Evolutionary conservation across 2,329 filamentous ascomycete genomes (phyloP), one percentile per base, ranked within the genome.

Genomic region (Xylariales sp.): DNA sequence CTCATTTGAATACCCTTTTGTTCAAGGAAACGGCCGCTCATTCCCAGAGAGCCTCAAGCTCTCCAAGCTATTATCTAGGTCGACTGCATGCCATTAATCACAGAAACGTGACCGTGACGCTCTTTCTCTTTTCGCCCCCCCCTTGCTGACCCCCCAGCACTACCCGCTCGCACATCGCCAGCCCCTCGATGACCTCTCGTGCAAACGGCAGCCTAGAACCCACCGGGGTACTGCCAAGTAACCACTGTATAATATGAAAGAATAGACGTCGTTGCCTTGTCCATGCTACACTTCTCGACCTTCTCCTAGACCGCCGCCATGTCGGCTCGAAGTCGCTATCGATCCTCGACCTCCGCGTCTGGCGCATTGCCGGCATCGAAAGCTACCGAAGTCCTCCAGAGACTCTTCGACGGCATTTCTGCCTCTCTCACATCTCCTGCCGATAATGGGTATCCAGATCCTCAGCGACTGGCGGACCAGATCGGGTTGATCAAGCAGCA

Each of bases 401-500:
- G 79, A 50, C 82, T 90, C 53, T 83, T 91, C 70, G 83, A 87
- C 57, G 74, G 79, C 70, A 76, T 87, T 52, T 75, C 80, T 36
- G 74, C 79, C 14, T 78, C 78, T 23, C 69, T 82, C 4, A 69
- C 81, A 6, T 75, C 72, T 5, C 64, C 75, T 46, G 74, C 76
- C 12, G 74, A 41, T 4, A 72, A 79, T 65, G 83, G 80, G 28
- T 89, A 86, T 71, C 86, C 87, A 14, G 79, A 85, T 9, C 81
- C 83, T 23, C 73, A 79, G 3, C 79, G 81, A 7, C 80, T 91
- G 43, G 78, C 86, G 70, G 85, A 88, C 71, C 83, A 84, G 61
- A 83, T 92, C 64, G 87, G 89, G 71, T 85, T 88, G 59, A 86
- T 95, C 67, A 88, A 90, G 75, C 91, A 93, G 67, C 82, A 88